Evolutionary conservation across 2,329 filamentous ascomycete species (phyloP).

Genomic region (Rugonectria rugulosa): DNA sequence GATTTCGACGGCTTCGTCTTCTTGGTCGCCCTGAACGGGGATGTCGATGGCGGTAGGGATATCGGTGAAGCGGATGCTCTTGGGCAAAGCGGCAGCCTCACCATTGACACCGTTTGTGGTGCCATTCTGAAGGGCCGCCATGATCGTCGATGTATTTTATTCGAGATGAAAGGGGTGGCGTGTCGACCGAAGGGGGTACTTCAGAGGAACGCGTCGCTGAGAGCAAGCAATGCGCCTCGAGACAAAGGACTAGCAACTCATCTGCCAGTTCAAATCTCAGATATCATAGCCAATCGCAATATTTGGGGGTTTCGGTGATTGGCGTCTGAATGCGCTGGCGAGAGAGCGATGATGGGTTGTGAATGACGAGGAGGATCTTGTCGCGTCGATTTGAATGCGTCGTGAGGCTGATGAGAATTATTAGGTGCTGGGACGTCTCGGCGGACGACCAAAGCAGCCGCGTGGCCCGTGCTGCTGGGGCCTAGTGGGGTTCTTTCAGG

Average conservation of each 20-base stretch:
- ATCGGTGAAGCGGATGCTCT: constrained; percentile 68
- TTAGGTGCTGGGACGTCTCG: constrained; percentile 15
- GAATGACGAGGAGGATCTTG: constrained; percentile 21
- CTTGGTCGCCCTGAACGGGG: constrained; percentile 68
- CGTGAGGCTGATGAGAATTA: constrained; percentile 32
- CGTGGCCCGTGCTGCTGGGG: constrained; percentile 15
- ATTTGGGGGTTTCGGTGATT: background rate
- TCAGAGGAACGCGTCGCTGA: constrained; percentile 42
- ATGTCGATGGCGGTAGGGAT: constrained; percentile 72
- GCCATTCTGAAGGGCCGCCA: constrained; percentile 55
- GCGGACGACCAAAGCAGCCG: constrained; percentile 4
- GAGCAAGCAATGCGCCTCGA: constrained; percentile 42
- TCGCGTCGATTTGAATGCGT: constrained; percentile 35
- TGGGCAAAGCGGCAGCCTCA: constrained; percentile 44
- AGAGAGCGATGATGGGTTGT: constrained; percentile 13
- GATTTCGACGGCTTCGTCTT: constrained; percentile 85
- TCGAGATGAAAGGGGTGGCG: no score
- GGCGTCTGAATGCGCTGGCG: constrained; percentile 2
- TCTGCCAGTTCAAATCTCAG: constrained; percentile 34
- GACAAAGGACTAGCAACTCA: constrained; percentile 40
- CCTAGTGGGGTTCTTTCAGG: background rate
- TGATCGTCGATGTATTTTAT: constrained; percentile 30
- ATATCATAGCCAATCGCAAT: constrained; percentile 37
- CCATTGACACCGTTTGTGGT: constrained; percentile 55
- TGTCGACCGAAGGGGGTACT: no score